Evolutionary conservation across 1,284 basidiomycete genomes (phyloP).

Genomic region (Neonothopanus nambi): DNA sequence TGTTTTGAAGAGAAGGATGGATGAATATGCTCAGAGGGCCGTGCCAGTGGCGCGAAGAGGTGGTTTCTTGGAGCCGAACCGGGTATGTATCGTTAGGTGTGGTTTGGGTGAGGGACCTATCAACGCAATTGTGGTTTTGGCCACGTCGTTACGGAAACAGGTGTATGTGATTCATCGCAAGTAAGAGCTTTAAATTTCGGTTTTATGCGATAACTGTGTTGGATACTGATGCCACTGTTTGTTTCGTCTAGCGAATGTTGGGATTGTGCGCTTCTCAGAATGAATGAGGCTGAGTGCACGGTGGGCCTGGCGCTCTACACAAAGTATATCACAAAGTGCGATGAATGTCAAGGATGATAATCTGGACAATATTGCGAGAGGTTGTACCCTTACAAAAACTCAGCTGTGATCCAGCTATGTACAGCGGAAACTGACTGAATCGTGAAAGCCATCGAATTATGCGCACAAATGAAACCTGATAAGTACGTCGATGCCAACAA

Average conservation of each 20-base stretch:
- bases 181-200: neutral
- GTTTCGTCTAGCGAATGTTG: conserved; percentile 5
- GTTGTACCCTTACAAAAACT: no score
- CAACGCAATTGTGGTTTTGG: conserved; percentile 4
- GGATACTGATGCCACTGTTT: neutral
- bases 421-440: no score
- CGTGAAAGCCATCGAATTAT: no score
- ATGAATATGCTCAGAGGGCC: neutral
- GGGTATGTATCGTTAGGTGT: conserved; percentile 8
- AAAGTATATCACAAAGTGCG: neutral
- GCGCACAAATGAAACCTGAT: no score
- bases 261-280: conserved; percentile 2
- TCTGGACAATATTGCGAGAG: no score
- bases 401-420: no score
- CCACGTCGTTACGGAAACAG: neutral
- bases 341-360: neutral
- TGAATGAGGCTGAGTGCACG: conserved; percentile 1
- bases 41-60: neutral
- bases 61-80: neutral
- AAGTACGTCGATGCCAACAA: no score
- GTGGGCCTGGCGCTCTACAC: conserved; percentile 3
- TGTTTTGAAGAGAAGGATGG: conserved; percentile 1
- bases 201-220: neutral
- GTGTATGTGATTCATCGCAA: conserved; percentile 5
- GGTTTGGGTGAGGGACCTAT: conserved; percentile 3